Evolutionary conservation across 192 early-diverging fungal genomes (phyloP), one percentile per base, ranked within the genome.

Genomic region (Backusella westeae): DNA sequence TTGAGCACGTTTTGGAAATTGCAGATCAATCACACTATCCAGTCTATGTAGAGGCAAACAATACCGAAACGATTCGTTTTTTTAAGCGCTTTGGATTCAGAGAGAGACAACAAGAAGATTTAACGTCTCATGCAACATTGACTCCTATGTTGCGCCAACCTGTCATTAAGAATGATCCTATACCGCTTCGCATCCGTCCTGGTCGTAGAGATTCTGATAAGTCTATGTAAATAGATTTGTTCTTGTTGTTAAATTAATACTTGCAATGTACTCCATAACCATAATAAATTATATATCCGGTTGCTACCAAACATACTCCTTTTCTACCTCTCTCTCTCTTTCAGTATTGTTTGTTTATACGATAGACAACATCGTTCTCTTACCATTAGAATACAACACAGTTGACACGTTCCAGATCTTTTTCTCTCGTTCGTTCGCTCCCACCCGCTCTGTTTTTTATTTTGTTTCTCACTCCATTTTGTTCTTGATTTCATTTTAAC

Each of bases 41-140:
- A 6, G 71, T 80, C 34, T 71, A 75, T 36, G 75, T 73, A 44
- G 69, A 76, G 21, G 80, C 72, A 5, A 71, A 23, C 7, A 42
- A 42, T 44, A 15, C 34, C 4, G 67, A 39, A 1, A 29, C 68
- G 1, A 59, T 82, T 38, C 32, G 41, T 26, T 78, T 82, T 65
- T 78, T 82, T 67, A 69, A 82, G 17, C 41, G 39, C 4, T 56
- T 75, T 56, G 73, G 77, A 7, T 82, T 82, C 56, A 35, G 69
- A 26, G 73, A 35, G 23, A 23, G 10, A 26, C 9, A 63, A 12
- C 23, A 63, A 63, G 56, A 63, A 12, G 9, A 63, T 4, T 63
- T 63, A 29, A 69, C 36, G 26, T 19, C 52, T 23, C 19, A 72
- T 56, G 35, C 26, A 53, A 63, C 6, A 34, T 38, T 63, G 36